Base-by-base conservation (phyloP, 164 flowering plant genomes). In the Protea cynaroides region DNA sequence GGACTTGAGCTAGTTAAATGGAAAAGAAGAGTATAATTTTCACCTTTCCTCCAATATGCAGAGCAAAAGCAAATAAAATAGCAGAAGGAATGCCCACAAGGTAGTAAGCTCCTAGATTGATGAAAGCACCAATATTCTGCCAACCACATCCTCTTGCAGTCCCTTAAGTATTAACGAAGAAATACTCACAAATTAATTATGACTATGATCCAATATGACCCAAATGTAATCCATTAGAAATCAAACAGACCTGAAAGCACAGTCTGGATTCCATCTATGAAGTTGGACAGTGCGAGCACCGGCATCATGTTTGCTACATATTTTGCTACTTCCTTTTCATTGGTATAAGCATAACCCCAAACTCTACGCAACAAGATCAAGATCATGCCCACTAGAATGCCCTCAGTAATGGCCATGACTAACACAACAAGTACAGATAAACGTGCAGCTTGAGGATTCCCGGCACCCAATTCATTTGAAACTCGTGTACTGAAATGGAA, bases 391-490 rank as follows among this genome's bases (percentile, higher is more conserved):
- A 82, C 59, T 3, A 71, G 18, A 0, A 73, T 8, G 4, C 81
- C 78, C 44, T 69, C 72, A 1, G 68, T 49, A n/a, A 78, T 9
- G 1, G 61, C 80, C 63, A 79, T 34, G 63, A 59, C 7, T 19
- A 78, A 3, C 54, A 68, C 81, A 12, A 76, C 77, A 4, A 25
- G 9, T 4, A 69, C 84, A 24, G 86, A 84, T 21, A 82, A 21
- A 4, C 64, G 64, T 19, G 86, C 85, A 18, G 71, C 65, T 1
- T 56, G 54, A 18, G 81, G 81, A 24, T 47, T 59, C 44, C 83
- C 83, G 6, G 87, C 87, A 1, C 87, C 90, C 58, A 85, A 44
- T 66, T 85, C 84, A 61, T 83, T 83, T 23, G 90, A 80, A n/a
- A 85, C 82, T 40, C 87, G 68, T 37, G 83, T 82, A 69, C 90